Evolutionary conservation across 2,329 filamentous ascomycete species (phyloP).

Genomic region (Aurifilum marmelostoma): DNA sequence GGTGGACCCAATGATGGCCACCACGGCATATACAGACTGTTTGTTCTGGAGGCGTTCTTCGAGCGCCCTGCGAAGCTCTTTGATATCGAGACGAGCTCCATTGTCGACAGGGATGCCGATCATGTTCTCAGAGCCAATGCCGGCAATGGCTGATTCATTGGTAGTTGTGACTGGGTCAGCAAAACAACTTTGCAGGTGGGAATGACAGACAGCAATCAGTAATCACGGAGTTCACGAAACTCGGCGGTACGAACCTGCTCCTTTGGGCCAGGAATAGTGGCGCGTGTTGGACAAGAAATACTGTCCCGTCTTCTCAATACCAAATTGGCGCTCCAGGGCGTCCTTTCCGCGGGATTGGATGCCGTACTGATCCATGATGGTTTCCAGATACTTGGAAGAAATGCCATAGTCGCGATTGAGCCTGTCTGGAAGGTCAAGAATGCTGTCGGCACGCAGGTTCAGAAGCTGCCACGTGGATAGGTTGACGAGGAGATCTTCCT

Average conservation of each 20-base stretch:
- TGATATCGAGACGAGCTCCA: conserved; percentile 43
- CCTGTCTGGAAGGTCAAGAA: conserved; percentile 46
- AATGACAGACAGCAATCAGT: too few relatives aligned
- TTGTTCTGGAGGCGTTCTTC: conserved; percentile 37
- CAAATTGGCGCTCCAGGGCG: conserved; percentile 40
- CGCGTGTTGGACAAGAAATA: conserved; percentile 46
- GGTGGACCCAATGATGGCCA: conserved; percentile 51
- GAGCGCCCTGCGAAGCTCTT: conserved; percentile 39
- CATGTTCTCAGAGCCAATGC: conserved; percentile 48
- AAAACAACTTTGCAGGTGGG: too few relatives aligned
- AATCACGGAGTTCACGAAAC: too few relatives aligned
- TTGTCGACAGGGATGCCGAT: conserved; percentile 46
- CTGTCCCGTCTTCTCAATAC: conserved; percentile 37
- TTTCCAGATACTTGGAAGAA: conserved; percentile 42
- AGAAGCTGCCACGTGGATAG: conserved; percentile 48
- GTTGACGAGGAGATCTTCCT: conserved; percentile 26
- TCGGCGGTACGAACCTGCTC: conserved; percentile 41
- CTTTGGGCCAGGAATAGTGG: conserved; percentile 55
- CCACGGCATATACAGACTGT: conserved; percentile 46
- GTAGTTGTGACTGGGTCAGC: not conserved
- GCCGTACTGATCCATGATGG: conserved; percentile 37
- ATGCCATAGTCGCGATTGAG: conserved; percentile 44
- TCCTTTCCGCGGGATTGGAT: conserved; percentile 48
- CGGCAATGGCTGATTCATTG: conserved; percentile 43
- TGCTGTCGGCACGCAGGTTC: conserved; percentile 44